Conservation (phyloP, 2,329 filamentous ascomycete species). For the Botryotinia narcissicola region DNA sequence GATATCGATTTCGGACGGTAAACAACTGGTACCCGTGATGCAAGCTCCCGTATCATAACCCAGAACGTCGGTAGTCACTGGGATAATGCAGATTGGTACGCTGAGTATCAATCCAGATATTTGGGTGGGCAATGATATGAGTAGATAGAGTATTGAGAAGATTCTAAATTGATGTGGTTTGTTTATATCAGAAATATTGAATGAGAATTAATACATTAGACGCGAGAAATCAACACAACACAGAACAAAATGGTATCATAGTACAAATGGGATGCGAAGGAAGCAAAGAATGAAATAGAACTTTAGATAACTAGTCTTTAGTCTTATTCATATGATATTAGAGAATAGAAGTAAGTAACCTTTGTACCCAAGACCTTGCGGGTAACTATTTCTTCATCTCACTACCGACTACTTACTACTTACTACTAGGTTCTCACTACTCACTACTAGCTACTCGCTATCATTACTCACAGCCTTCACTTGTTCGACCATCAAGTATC, state of each 20-base stretch:
- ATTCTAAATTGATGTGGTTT: not conserved
- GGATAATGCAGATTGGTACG: not conserved
- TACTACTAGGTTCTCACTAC: not conserved
- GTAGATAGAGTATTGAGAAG: not conserved
- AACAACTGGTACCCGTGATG: conserved; percentile 13
- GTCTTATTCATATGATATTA: not conserved
- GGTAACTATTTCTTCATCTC: not conserved
- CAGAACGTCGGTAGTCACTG: conserved; percentile 9
- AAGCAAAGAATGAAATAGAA: not conserved
- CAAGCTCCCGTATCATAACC: conserved; percentile 16
- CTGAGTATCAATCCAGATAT: not conserved
- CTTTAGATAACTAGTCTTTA: not conserved
- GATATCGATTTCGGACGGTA: conserved; percentile 14
- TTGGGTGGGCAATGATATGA: not conserved
- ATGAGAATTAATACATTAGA: not conserved
- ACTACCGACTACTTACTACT: not conserved
- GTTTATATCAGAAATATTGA: not conserved
- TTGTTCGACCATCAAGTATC: conserved; percentile 9
- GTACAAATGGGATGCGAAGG: not conserved
- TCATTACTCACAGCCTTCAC: conserved; percentile 16
- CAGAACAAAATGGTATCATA: not conserved
- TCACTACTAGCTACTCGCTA: not conserved
- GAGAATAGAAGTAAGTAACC: not conserved
- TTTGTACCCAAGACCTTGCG: conserved; percentile 10
- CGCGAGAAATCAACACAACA: not conserved